Evolutionary conservation across 2,329 filamentous ascomycete genomes (phyloP), one percentile per base, ranked within the genome.

Genomic region (Penicillium sp.): DNA sequence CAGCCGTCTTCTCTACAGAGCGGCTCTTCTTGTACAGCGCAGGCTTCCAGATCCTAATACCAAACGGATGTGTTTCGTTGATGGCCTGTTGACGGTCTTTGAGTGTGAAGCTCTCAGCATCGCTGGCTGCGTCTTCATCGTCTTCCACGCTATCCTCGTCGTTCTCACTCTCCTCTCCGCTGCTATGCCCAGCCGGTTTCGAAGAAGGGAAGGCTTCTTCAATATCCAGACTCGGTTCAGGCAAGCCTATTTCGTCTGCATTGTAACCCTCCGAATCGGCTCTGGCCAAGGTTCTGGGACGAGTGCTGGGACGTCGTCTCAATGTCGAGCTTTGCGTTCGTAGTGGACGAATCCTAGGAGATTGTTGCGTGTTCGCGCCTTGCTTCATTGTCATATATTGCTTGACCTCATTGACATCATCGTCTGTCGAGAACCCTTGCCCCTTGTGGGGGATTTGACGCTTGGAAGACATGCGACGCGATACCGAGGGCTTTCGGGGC

Each of bases 1-100:
- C 93, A 6, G 94, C 94, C 46, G 88, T 96, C 75, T 95, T 94
- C 73, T 97, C 92, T 38, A 99, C 95, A 1, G 94, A 99, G 55
- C 94, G 87, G 67, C 89, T 88, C 76, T 99, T 99, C 78, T 99
- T 99, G 83, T 99, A 99, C 61, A 99, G 76, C 1, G 94, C 95
- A 43, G 94, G 94, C 75, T 99, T 99, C 94, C 94, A 99, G 62
- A 99, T 91, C 72, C 95, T 87, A 72, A 99, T 97, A 81, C 94
- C 94, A 68, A 99, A 99, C 0, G 94, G 94, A 80, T 99, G 94
- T 0, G 94, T 99, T 74, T 96, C 89, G 77, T 99, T 99, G 81
- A 99, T 99, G 63, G 94, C 94, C 72, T 96, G 87, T 76, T 99
- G 94, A 55, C 94, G 87, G 74, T 99, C 94, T 74, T 95, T 96